Evolutionary conservation across 1,139 yeast genomes (phyloP), one percentile per base, ranked within the genome.

Genomic region (Saccharomyces hybrid): DNA sequence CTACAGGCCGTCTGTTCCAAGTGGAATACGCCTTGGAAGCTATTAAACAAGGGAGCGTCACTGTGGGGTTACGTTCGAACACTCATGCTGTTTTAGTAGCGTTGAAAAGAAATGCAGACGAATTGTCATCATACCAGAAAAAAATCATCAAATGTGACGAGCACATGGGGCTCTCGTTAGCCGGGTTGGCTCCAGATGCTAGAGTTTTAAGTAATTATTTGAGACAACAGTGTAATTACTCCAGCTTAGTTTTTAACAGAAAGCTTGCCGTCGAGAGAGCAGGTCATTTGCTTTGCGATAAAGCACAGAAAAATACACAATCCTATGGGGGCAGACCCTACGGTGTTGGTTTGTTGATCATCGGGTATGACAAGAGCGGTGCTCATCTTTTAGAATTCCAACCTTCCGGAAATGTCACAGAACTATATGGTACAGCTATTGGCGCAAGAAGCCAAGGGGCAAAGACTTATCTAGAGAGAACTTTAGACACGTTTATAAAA

Each of bases 381-480:
- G 88, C 98, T 13, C 99, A 93, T 72, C 76, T 93, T 61, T 85
- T 83, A 70, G 99, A 95, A 75, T 95, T 93, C 73, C 91, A 88
- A 69, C 99, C 99, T 23, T 85, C 96, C 9, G 99, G 99, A 3
- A 85, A 95, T 31, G 95, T 87, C 26, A 77, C 90, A 67, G 98
- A 93, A 71, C 88, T 91, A 69, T 82, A 78, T 62, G 99, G 96
- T 46, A 86, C 97, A 9, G 96, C 99, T 47, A 90, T 93, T 68
- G 99, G 99, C 51, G 99, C 99, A 14, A 82, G 99, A 68, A 90
- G 98, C 1, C 99, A 93, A 74, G 98, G 98, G 50, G 97, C 97
- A 14, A 82, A 96, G 74, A 93, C 99, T 2, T 93, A 90, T 66
- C 76, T 95, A 68, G 99, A 93, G 72, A 83, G 96, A 69, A 84